A percentile compares a stretch with the other conserved stretches of the same genome.
phyloP scores from a whole-genome alignment of 345 rosid species.

The Bretschneidera sinensis region DNA sequence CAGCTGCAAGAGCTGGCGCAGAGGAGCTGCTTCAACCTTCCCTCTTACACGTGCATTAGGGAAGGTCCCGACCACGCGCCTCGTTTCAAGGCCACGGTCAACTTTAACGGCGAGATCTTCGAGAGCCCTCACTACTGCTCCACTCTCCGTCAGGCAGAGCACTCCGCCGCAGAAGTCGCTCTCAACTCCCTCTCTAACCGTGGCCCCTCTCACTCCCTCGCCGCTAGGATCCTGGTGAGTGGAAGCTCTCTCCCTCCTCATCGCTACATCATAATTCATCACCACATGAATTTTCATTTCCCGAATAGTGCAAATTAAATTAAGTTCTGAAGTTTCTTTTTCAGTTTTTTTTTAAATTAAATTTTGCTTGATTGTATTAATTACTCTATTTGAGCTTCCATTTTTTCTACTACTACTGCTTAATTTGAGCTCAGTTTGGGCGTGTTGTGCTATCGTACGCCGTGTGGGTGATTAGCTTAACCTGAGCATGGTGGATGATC shows the following conservation, averaged over 20 bases:
- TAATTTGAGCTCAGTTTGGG: conserved; percentile 11
- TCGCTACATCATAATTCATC: too few species aligned
- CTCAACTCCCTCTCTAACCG: conserved; percentile 88
- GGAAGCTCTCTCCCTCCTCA: too few species aligned
- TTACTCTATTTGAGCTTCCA: not conserved
- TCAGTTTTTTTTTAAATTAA: not conserved
- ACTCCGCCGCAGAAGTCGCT: conserved; percentile 98
- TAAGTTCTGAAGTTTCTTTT: not conserved
- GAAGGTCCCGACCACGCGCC: conserved; percentile 99
- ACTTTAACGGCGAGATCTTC: conserved; percentile 95
- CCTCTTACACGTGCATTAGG: conserved; percentile 84
- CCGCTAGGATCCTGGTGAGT: conserved; percentile 92
- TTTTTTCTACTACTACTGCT: not conserved
- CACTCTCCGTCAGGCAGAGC: conserved; percentile 99
- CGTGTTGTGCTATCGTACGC: not conserved
- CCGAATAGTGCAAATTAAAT: too few species aligned
- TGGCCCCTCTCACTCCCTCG: conserved; percentile 95
- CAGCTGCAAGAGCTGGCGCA: conserved; percentile 99
- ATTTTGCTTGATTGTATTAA: not conserved
- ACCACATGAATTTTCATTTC: too few species aligned
- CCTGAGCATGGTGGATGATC: conserved; percentile 4
- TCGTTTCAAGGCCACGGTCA: conserved; percentile 89
- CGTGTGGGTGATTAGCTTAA: conserved; percentile 10
- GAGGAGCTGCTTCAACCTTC: conserved; percentile 98
- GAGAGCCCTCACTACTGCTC: conserved; percentile 94